Conservation (phyloP, 1,284 basidiomycete genomes). For the Fereydounia khargensis region DNA sequence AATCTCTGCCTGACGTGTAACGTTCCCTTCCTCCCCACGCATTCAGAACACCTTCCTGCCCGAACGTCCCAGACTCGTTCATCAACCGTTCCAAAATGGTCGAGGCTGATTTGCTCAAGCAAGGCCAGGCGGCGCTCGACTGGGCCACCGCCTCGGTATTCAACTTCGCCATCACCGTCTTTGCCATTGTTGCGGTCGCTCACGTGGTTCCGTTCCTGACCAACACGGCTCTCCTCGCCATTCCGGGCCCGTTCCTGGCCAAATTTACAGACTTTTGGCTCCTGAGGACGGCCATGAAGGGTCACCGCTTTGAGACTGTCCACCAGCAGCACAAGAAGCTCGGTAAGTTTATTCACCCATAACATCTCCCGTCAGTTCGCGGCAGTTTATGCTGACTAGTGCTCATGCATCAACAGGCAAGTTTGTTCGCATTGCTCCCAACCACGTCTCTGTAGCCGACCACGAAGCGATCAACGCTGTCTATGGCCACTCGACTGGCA, state of each 20-base stretch:
- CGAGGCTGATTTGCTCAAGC: conserved; percentile 20
- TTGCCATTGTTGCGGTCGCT: conserved; percentile 22
- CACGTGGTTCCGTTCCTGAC: conserved; percentile 34
- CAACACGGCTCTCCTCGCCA: conserved; percentile 15
- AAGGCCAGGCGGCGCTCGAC: conserved; percentile 11
- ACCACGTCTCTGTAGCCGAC: conserved; percentile 78
- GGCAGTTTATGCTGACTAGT: background rate
- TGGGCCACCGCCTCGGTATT: conserved; percentile 21
- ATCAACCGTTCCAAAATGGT: conserved; percentile 30
- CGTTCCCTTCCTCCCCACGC: too few species aligned
- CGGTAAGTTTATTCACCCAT: too few species aligned
- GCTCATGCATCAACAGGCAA: conserved; percentile 44
- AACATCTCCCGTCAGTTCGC: background rate
- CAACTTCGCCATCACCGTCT: conserved; percentile 14
- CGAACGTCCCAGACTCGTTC: too few species aligned
- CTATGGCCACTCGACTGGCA: conserved; percentile 41
- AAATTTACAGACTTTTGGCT: conserved; percentile 77
- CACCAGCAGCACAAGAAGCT: conserved; percentile 74
- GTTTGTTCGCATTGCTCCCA: conserved; percentile 80
- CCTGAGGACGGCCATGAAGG: conserved; percentile 66
- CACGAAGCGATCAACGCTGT: conserved; percentile 54
- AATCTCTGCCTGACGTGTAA: too few species aligned
- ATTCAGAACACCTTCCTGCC: too few species aligned
- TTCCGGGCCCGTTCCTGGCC: conserved; percentile 75
- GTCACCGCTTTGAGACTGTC: conserved; percentile 73